These are phyloP conservation scores for Suhomyces chickasaworum DNA, from an alignment of 1,139 yeast genomes.

Conservation along the genomic window DNA sequence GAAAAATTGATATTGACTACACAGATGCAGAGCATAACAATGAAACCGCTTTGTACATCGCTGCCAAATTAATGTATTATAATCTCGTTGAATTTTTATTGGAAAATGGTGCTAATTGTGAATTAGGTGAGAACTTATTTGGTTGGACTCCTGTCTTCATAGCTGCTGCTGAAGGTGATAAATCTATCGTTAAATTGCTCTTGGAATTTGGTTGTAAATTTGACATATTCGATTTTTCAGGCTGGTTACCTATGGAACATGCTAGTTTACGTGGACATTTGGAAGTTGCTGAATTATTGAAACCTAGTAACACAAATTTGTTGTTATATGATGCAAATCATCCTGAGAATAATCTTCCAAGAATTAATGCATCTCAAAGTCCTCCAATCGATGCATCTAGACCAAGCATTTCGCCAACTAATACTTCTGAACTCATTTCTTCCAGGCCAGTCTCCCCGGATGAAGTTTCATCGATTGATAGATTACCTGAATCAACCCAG, in stretches of 20 bases:
- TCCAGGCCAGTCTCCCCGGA: constrained; percentile 9
- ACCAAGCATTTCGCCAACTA: constrained; percentile 11
- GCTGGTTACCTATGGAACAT: constrained; percentile 98
- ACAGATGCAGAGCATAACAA: constrained; percentile 59
- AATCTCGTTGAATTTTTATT: constrained; percentile 61
- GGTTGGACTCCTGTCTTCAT: constrained; percentile 96
- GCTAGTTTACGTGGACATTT: constrained; percentile 91
- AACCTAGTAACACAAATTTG: constrained; percentile 42
- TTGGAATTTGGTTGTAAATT: constrained; percentile 55
- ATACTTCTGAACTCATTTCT: not conserved
- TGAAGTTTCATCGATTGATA: constrained; percentile 35
- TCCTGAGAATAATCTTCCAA: constrained; percentile 39
- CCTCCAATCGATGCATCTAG: constrained; percentile 6
- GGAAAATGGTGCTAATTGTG: constrained; percentile 65
- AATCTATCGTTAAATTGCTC: constrained; percentile 57
- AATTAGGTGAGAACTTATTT: constrained; percentile 73
- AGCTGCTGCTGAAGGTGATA: constrained; percentile 85
- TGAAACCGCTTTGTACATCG: constrained; percentile 83
- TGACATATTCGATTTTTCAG: constrained; percentile 73
- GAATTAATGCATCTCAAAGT: constrained; percentile 20
- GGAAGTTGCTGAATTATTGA: constrained; percentile 61
- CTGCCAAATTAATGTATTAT: constrained; percentile 63
- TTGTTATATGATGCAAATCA: constrained; percentile 44
- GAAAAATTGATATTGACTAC: constrained; percentile 66
- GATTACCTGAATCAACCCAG: constrained; percentile 41